phyloP scores from a whole-genome alignment of 2,329 filamentous ascomycete species.

The Ophiostoma sp. region DNA sequence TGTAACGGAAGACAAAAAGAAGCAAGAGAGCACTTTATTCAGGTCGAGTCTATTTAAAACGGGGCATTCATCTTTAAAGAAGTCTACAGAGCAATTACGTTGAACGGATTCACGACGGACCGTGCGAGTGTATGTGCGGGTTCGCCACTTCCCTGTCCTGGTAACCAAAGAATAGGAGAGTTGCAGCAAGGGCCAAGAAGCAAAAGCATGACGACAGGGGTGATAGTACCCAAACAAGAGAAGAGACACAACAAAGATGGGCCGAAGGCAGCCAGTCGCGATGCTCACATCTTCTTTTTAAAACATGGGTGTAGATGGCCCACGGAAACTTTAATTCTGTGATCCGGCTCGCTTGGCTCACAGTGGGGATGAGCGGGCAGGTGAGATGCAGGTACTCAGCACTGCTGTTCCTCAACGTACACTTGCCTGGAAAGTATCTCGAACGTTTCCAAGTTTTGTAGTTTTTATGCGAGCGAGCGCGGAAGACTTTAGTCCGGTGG shows the following conservation, averaged over 20 bases:
- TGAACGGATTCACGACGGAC: background rate
- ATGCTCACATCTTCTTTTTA: background rate
- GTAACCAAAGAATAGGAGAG: background rate
- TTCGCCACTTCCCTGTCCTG: conserved; percentile 16
- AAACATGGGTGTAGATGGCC: background rate
- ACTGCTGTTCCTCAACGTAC: background rate
- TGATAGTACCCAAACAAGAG: background rate
- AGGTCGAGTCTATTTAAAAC: background rate
- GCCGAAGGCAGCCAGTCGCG: background rate
- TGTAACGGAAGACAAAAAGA: background rate
- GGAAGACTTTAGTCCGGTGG: background rate
- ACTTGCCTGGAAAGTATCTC: background rate
- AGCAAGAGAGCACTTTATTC: background rate
- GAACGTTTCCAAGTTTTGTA: conserved; percentile 4
- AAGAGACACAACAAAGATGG: background rate
- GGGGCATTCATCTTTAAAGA: background rate
- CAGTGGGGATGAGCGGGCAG: background rate
- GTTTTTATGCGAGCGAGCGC: background rate
- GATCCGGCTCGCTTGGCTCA: conserved; percentile 2
- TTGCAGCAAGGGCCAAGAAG: conserved; percentile 7
- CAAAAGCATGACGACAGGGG: conserved; percentile 20
- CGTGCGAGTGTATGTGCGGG: background rate
- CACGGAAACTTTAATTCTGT: conserved; percentile 9
- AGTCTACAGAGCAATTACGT: background rate
- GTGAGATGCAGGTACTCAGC: background rate